phyloP scores from a whole-genome alignment of 495 filamentous ascomycete genomes.

The Neurospora cerealis region DNA sequence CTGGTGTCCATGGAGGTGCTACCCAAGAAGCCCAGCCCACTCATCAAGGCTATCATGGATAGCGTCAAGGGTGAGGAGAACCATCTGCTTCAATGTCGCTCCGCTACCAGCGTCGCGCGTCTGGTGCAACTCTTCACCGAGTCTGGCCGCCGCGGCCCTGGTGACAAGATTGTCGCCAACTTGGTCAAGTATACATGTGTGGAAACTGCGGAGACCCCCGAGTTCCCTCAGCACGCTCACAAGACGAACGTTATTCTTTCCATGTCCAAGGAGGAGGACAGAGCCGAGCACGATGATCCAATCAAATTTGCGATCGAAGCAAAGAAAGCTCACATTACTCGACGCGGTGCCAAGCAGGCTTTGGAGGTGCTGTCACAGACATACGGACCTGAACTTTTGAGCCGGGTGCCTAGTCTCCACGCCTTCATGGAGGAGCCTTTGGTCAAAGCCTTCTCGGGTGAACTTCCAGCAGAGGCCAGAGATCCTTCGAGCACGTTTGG shows the following conservation, averaged over 20 bases:
- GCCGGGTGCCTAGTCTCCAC: slow-evolving; percentile 69
- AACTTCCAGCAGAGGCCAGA: slow-evolving; percentile 58
- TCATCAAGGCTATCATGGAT: slow-evolving; percentile 97
- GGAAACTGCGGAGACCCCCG: slow-evolving; percentile 93
- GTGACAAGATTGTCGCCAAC: slow-evolving; percentile 89
- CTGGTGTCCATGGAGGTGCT: slow-evolving; percentile 74
- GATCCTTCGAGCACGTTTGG: slow-evolving; percentile 63
- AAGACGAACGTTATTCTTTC: slow-evolving; percentile 76
- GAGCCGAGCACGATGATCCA: slow-evolving; percentile 83
- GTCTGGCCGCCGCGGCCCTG: slow-evolving; percentile 63
- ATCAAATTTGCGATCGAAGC: slow-evolving; percentile 80
- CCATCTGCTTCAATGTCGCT: slow-evolving; percentile 77
- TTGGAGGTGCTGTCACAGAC: slow-evolving; percentile 74
- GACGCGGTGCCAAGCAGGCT: slow-evolving; percentile 88
- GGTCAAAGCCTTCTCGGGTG: slow-evolving; percentile 58
- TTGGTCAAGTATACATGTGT: slow-evolving; percentile 94
- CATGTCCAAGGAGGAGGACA: slow-evolving; percentile 91
- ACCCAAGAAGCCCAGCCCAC: slow-evolving; percentile 79
- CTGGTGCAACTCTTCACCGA: slow-evolving; percentile 80
- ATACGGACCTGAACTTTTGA: slow-evolving; percentile 68
- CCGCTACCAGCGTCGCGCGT: slow-evolving; percentile 67
- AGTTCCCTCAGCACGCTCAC: slow-evolving; percentile 68
- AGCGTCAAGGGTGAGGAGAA: slow-evolving; percentile 95
- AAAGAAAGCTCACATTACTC: slow-evolving; percentile 74
- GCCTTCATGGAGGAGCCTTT: slow-evolving; percentile 73